Conservation (phyloP, 2,329 filamentous ascomycete genomes). For the Microdochium bolleyi region DNA sequence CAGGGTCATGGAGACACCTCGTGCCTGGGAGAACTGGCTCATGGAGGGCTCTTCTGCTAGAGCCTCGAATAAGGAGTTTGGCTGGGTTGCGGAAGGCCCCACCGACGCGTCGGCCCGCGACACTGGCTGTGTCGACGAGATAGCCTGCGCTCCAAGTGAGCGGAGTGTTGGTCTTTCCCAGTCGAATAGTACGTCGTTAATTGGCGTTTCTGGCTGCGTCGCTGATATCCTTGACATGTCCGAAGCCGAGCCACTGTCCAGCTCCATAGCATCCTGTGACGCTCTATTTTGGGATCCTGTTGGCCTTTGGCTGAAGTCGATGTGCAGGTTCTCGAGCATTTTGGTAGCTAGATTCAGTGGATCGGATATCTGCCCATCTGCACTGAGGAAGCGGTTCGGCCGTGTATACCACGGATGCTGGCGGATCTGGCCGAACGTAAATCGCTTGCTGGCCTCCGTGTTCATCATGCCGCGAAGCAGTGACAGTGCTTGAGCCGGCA, state of each 20-base stretch:
- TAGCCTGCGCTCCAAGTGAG: conserved; percentile 31
- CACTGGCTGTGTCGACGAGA: conserved; percentile 43
- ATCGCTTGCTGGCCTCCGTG: conserved; percentile 65
- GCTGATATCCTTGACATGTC: conserved; percentile 51
- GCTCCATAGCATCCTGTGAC: conserved; percentile 57
- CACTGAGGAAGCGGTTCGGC: conserved; percentile 65
- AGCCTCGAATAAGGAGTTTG: conserved; percentile 41
- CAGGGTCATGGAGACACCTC: conserved; percentile 70
- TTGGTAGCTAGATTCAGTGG: conserved; percentile 82
- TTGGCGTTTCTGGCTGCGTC: conserved; percentile 78
- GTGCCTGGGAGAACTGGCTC: conserved; percentile 75
- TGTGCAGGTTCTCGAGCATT: conserved; percentile 86
- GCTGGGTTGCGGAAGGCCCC: conserved; percentile 24
- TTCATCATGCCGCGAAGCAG: conserved; percentile 90
- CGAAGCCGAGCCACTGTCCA: conserved; percentile 16
- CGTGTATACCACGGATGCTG: conserved; percentile 93
- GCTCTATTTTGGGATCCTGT: conserved; percentile 27
- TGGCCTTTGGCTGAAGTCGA: conserved; percentile 72
- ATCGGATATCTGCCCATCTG: conserved; percentile 68
- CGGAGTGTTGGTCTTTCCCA: conserved; percentile 71
- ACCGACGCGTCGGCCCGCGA: conserved; percentile 24
- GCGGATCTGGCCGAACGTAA: conserved; percentile 79
- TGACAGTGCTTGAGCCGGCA: conserved; percentile 69
- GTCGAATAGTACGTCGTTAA: conserved; percentile 71
- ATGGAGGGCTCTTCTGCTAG: conserved; percentile 81